These are phyloP conservation scores for Neodidymelliopsis sp. DNA, from an alignment of 2,329 filamentous ascomycete genomes.

Conservation along the genomic window DNA sequence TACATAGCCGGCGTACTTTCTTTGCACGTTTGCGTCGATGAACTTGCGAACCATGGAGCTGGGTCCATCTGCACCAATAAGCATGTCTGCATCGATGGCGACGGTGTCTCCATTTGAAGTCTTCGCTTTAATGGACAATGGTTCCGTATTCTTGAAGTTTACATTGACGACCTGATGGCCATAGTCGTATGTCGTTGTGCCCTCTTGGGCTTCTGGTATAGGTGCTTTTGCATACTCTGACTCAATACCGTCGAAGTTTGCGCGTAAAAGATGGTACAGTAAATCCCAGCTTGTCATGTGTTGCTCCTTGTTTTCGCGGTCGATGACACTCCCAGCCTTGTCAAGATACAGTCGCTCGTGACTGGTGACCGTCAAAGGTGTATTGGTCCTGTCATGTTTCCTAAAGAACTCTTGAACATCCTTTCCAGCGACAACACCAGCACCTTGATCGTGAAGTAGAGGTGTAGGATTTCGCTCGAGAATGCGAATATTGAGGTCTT, in stretches of 20 bases:
- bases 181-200: conserved; percentile 26
- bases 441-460: conserved; percentile 38
- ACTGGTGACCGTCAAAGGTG: conserved; percentile 26
- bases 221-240: conserved; percentile 30
- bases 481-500: conserved; percentile 32
- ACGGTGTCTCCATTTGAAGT: conserved; percentile 9
- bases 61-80: conserved; percentile 38
- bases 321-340: conserved; percentile 26
- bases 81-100: conserved; percentile 25
- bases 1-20: conserved; percentile 38
- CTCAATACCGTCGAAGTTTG: conserved; percentile 34
- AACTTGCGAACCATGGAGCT: conserved; percentile 31
- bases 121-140: conserved; percentile 2
- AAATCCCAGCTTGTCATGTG: conserved; percentile 43
- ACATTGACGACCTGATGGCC: conserved; percentile 26
- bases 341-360: conserved; percentile 32
- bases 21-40: conserved; percentile 19
- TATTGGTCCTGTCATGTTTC: conserved; percentile 29
- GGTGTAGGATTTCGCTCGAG: conserved; percentile 36
- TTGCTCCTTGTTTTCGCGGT: conserved; percentile 28
- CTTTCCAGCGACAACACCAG: conserved; percentile 32
- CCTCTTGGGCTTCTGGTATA: conserved; percentile 20
- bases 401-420: conserved; percentile 35
- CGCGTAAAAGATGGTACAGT: conserved; percentile 34
- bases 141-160: conserved; percentile 1